phyloP scores from a whole-genome alignment of 768 basidiomycete genomes.

The Psilocybe tampanensis region DNA sequence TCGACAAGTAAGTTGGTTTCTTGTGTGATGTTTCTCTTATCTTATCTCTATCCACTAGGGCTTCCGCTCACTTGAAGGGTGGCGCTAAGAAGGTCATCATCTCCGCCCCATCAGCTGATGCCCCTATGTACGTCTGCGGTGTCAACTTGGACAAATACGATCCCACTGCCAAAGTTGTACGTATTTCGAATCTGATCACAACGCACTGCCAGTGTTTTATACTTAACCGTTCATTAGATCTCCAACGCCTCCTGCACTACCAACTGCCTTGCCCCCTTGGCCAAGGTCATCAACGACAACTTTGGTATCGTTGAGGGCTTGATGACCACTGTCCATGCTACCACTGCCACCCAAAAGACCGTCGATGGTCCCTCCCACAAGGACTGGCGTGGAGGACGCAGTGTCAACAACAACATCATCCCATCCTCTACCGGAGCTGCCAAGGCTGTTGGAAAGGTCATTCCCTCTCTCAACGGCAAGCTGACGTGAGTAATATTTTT shows the following conservation, averaged over 20 bases:
- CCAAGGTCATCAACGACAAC: conserved; percentile 97
- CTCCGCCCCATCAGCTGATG: conserved; percentile 97
- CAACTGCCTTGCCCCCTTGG: conserved; percentile 99
- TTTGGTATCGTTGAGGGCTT: conserved; percentile 96
- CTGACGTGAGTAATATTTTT: conserved; percentile 70
- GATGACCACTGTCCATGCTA: conserved; percentile 98
- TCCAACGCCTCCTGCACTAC: conserved; percentile 99
- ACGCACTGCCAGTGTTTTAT: background rate
- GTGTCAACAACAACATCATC: conserved; percentile 98
- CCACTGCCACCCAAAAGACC: conserved; percentile 94
- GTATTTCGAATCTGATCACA: conserved; percentile 29
- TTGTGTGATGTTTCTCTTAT: conserved; percentile 3
- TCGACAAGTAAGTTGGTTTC: conserved; percentile 63
- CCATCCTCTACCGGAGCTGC: conserved; percentile 98
- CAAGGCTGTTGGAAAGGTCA: conserved; percentile 99
- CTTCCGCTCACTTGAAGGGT: conserved; percentile 91
- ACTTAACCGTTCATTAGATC: conserved; percentile 49
- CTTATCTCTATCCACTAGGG: conserved; percentile 45
- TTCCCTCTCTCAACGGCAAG: conserved; percentile 95
- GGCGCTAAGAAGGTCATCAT: conserved; percentile 99
- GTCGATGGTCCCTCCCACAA: conserved; percentile 94
- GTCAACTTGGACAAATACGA: conserved; percentile 96
- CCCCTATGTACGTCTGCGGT: conserved; percentile 93
- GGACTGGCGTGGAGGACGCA: conserved; percentile 98
- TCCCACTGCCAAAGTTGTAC: conserved; percentile 80